Base-by-base conservation (phyloP, 768 basidiomycete genomes). In the Serpula lacrymans region DNA sequence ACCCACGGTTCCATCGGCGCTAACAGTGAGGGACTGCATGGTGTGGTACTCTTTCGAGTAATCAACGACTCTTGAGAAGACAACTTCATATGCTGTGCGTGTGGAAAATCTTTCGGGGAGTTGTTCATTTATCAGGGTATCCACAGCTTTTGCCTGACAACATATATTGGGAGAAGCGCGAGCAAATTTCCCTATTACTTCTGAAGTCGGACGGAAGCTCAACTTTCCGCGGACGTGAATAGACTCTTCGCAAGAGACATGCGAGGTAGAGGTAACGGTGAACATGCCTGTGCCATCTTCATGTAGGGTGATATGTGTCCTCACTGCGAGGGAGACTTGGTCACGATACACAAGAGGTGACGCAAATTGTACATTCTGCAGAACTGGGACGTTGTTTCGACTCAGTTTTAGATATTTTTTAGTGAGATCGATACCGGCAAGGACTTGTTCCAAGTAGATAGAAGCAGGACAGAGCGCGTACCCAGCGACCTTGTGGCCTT, bases 1-100 rank as follows among this genome's bases (percentile, higher is more conserved):
- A 3, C 74, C 80, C 46, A 76, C 74, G 58, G 70, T 63, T 10
- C 69, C 70, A 40, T 69, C 62, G 2, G 67, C 38, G 37, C 69
- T 62, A 40, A 86, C 64, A 5, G 70, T 70, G 23, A 88, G 59
- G 0, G 70, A 69, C 42, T 69, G 65, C 41, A 88, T 73, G 11
- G 77, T 72, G 18, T 72, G 82, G 54, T 81, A 86, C 21, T 67
- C 59, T 24, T 67, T 56, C 1, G 74, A 68, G 49, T 88, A 88
- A 12, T 74, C 68, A 18, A 88, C 84, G 33, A 87, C 68, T 6
- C 80, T 76, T 16, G 83, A 72, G 49, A 87, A 86, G 36, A 86
- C 74, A 26, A 80, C 67, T 29, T 84, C 74, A 53, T 88, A 88
- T 1, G 71, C 58, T 0, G 75, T 77, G 26, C 72, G 75, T 14